A percentile compares a stretch with the other conserved stretches of the same genome.
Conservation (phyloP, 2,329 filamentous ascomycete species). For the Coniochaeta ligniaria region DNA sequence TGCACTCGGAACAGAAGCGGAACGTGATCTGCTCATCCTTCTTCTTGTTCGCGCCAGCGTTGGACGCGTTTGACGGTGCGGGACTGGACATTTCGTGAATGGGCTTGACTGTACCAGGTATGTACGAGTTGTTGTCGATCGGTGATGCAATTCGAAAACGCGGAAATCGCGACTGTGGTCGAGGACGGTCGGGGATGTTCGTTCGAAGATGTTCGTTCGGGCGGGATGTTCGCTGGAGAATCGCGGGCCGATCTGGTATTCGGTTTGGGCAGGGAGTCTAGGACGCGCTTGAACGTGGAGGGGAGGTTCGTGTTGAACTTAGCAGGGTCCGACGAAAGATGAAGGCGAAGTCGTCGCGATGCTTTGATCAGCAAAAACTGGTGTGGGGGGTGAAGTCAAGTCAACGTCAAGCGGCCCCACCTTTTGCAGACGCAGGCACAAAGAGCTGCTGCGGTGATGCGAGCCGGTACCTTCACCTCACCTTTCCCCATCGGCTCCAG, state of each 20-base stretch:
- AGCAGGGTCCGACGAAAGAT: not conserved
- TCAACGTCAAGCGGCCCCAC: not conserved
- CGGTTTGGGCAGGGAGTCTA: not conserved
- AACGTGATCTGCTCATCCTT: conserved; percentile 77
- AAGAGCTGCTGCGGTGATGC: not conserved
- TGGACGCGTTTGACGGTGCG: conserved; percentile 39
- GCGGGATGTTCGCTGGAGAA: not conserved
- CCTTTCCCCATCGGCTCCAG: not conserved
- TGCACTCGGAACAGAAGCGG: conserved; percentile 97
- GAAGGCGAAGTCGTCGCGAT: not conserved
- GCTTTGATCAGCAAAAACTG: not conserved
- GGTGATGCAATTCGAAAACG: not conserved
- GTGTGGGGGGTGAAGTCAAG: not conserved
- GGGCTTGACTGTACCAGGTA: not conserved
- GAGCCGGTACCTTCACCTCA: not conserved
- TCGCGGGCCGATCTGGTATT: no score
- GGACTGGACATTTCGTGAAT: conserved; percentile 46
- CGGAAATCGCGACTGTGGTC: not conserved
- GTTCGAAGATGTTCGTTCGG: not conserved
- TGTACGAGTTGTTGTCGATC: not conserved
- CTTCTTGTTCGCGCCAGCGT: conserved; percentile 32
- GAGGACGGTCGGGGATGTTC: not conserved
- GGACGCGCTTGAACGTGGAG: not conserved
- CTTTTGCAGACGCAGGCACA: not conserved
- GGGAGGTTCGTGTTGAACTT: not conserved